Conservation (phyloP, 768 basidiomycete genomes). For the Tulasnella sp. region DNA sequence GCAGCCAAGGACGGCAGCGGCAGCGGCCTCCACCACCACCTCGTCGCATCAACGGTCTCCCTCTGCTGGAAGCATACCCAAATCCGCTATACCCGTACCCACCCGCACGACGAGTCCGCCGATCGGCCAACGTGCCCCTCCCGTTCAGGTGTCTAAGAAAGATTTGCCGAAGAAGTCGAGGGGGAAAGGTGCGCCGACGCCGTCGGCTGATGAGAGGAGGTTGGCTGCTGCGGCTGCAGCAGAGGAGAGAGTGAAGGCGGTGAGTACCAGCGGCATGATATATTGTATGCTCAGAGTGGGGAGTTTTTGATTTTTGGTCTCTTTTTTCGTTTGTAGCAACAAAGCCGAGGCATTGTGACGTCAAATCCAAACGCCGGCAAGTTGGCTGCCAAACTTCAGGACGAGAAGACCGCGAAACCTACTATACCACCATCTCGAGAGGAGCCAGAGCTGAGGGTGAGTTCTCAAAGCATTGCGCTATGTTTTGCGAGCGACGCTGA, state of each 20-base stretch:
- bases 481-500: not conserved
- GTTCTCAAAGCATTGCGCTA: not conserved
- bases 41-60: not conserved
- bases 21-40: too few relatives aligned
- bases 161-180: not conserved
- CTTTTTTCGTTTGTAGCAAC: not conserved
- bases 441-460: not conserved
- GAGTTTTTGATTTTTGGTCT: not conserved
- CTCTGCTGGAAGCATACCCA: not conserved
- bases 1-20: not conserved
- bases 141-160: not conserved
- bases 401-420: not conserved
- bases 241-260: slow-evolving; percentile 2
- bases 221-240: slow-evolving; percentile 19
- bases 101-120: not conserved
- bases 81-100: not conserved
- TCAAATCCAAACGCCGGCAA: slow-evolving; percentile 17
- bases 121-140: not conserved
- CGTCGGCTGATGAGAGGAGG: not conserved
- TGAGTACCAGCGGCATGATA: not conserved
- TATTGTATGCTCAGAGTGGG: not conserved
- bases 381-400: slow-evolving; percentile 5
- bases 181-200: slow-evolving; percentile 1
- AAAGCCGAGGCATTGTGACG: not conserved
- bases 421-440: not conserved